A percentile compares a stretch with the other conserved stretches of the same genome.
phyloP scores from a whole-genome alignment of 1,284 basidiomycete genomes.

The Tylopilus sp. region DNA sequence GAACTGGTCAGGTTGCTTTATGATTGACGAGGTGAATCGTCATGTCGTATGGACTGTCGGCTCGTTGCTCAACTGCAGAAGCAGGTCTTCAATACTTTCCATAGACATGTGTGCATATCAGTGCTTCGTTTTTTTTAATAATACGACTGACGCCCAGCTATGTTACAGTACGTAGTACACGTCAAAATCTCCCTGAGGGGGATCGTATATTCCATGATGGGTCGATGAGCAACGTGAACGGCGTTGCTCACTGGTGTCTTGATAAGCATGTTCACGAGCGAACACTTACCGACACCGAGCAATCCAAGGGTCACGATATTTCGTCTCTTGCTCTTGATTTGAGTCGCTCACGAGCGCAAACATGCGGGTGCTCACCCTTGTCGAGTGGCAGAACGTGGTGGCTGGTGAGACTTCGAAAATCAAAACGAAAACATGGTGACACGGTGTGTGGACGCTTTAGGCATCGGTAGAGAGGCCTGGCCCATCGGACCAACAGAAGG shows the following conservation, averaged over 20 bases:
- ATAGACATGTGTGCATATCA: too few species aligned
- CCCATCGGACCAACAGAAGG: not conserved
- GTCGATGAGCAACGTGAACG: slow-evolving; percentile 20
- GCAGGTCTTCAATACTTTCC: too few species aligned
- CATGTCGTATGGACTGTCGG: too few species aligned
- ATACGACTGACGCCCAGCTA: too few species aligned
- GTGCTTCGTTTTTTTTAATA: too few species aligned
- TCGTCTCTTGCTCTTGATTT: slow-evolving; percentile 4
- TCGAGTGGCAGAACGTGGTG: not conserved
- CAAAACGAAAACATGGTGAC: not conserved
- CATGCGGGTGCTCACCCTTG: slow-evolving; percentile 11
- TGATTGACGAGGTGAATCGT: not conserved
- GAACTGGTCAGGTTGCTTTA: not conserved
- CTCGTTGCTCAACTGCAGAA: too few species aligned
- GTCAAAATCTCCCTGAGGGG: slow-evolving; percentile 9
- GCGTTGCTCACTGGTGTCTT: slow-evolving; percentile 22
- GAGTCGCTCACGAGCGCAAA: slow-evolving; percentile 5
- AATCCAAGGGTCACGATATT: slow-evolving; percentile 27
- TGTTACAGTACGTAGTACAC: too few species aligned
- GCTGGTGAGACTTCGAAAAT: not conserved
- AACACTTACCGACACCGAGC: slow-evolving; percentile 29
- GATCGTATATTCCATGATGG: slow-evolving; percentile 19
- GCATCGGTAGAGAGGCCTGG: not conserved
- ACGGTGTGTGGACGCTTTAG: not conserved
- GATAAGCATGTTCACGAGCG: slow-evolving; percentile 28